Conservation (phyloP, 768 basidiomycete genomes). For the Leccinellum luteum region DNA sequence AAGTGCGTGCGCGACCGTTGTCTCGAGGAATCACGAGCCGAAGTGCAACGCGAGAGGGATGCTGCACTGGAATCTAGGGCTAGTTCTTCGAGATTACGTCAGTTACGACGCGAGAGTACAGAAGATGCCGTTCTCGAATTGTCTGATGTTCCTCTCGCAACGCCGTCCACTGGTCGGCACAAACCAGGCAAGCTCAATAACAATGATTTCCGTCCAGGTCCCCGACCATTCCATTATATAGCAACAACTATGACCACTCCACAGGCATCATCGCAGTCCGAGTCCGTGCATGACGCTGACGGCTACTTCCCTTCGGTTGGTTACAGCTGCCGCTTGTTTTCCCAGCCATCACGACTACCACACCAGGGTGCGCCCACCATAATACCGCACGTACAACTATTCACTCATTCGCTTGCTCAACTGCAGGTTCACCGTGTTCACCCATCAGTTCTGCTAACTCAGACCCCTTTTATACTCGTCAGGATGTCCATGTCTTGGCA, state of each 20-base stretch:
- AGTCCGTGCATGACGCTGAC: background rate
- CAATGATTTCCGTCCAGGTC: background rate
- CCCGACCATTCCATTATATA: background rate
- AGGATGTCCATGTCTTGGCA: background rate
- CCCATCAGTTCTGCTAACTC: background rate
- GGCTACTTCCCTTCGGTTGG: conserved; percentile 2
- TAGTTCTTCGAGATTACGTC: conserved; percentile 1
- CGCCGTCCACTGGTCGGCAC: conserved; percentile 3
- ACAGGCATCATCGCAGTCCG: conserved; percentile 4
- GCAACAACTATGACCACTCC: conserved; percentile 18
- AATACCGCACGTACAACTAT: background rate
- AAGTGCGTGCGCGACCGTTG: conserved; percentile 8
- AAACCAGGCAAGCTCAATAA: background rate
- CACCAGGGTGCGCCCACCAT: background rate
- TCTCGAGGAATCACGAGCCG: background rate
- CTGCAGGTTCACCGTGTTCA: background rate
- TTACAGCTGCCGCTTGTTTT: background rate
- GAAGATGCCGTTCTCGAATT: background rate
- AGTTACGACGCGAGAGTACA: background rate
- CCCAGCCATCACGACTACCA: background rate
- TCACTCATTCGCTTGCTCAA: background rate
- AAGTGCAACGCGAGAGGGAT: conserved; percentile 1
- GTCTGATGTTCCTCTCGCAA: conserved; percentile 6
- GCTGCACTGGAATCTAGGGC: background rate
- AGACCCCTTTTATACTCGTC: conserved; percentile 2